Conservation (phyloP, 139 green algal genomes). For the Chlamydomonas incerta region DNA sequence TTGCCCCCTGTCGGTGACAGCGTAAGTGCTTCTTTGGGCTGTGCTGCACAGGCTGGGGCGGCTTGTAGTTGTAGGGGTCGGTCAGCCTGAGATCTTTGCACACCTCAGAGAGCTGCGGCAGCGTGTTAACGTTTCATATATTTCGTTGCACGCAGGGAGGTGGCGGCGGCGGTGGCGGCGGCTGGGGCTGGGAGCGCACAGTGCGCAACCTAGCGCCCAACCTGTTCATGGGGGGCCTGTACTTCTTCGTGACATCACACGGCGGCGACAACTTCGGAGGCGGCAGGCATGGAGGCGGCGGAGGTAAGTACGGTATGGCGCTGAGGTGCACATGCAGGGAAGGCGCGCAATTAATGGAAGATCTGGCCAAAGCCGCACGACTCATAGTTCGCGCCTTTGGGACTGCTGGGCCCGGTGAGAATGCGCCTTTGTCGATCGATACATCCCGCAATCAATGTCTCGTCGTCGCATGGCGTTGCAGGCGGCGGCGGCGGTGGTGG, state of each 20-base stretch:
- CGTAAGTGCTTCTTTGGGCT: not conserved
- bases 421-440: no score
- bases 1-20: no score
- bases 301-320: not conserved
- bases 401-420: not conserved
- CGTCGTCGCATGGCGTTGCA: no score
- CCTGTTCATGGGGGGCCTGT: slow-evolving; percentile 52
- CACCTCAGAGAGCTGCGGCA: no score
- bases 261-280: slow-evolving; percentile 58
- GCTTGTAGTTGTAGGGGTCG: no score
- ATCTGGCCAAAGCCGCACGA: no score
- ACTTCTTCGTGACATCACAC: slow-evolving; percentile 55
- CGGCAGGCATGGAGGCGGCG: slow-evolving; percentile 9
- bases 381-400: not conserved
- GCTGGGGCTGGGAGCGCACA: slow-evolving; percentile 65
- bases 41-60: not conserved
- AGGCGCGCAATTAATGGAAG: no score
- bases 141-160: no score
- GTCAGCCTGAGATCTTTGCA: no score
- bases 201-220: slow-evolving; percentile 65
- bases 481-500: not conserved
- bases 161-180: slow-evolving; percentile 61
- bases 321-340: no score
- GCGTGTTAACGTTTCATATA: no score
- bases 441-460: no score